Evolutionary conservation across 176 grass and related monocot species (phyloP).

Genomic region (Carex pumila): DNA sequence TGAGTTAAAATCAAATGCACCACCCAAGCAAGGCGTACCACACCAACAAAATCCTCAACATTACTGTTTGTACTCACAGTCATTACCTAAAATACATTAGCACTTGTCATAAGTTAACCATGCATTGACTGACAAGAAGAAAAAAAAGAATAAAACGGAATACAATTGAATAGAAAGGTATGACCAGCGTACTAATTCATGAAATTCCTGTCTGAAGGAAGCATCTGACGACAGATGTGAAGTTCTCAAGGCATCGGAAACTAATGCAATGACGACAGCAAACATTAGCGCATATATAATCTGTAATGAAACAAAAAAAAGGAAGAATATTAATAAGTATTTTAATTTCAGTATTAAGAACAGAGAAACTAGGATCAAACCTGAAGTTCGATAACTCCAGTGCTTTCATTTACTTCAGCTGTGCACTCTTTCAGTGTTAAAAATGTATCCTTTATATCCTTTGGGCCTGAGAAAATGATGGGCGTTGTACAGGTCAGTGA

Average conservation of each 20-base stretch:
- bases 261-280: constrained; percentile 63
- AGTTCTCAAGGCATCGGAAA: constrained; percentile 75
- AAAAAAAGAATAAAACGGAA: constrained; percentile 1
- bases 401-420: constrained; percentile 54
- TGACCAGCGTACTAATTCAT: constrained; percentile 58
- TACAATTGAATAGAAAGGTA: constrained; percentile 14
- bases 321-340: constrained; percentile 18
- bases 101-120: constrained; percentile 20
- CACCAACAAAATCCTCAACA: constrained; percentile 65
- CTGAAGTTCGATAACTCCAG: constrained; percentile 62
- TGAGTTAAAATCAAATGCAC: constrained; percentile 91
- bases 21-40: constrained; percentile 74
- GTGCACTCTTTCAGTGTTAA: constrained; percentile 69
- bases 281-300: constrained; percentile 66
- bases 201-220: constrained; percentile 80
- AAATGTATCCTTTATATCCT: constrained; percentile 76
- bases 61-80: constrained; percentile 46
- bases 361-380: constrained; percentile 27
- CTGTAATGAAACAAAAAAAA: constrained; percentile 35
- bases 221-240: constrained; percentile 50
- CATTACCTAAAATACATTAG: constrained; percentile 50
- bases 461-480: constrained; percentile 46
- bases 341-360: constrained; percentile 9
- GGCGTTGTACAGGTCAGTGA: not conserved
- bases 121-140: not conserved